Evolutionary conservation across 352 stramenopile species (phyloP), one percentile per base, ranked within the genome.

Genomic region (Phytophthora podocarpi): DNA sequence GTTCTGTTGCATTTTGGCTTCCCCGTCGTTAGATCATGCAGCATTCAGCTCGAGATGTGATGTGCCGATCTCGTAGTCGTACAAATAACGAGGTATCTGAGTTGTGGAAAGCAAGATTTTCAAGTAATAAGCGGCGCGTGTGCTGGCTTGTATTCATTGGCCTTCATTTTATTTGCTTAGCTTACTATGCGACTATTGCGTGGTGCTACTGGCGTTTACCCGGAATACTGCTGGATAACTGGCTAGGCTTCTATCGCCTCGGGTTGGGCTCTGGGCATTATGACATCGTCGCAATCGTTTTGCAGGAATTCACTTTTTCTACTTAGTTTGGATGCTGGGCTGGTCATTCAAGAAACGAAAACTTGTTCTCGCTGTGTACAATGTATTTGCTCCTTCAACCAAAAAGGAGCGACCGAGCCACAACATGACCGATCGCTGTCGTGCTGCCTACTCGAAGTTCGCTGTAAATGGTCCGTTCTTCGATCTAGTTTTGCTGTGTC

Each of bases 341-440:
- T 64, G 63, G 61, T 64, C 66, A 5, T 21, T 71, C 9, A 57
- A 70, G 45, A 67, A 67, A 15, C 26, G 35, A n/a, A 27, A 28
- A 15, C 16, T 64, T 3, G 36, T 64, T 1, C 45, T 64, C 26
- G 45, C 55, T 9, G 45, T 64, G 5, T 57, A 50, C n/a, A 30
- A 54, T 21, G 15, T 54, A 8, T 58, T 55, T 15, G 32, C 1
- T 12, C 20, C 10, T 24, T 39, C 30, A n/a, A 18, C 9, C 16
- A 1, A 8, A 28, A 26, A 47, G 12, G 9, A 30, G n/a, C 8
- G 18, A 16, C 3, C 12, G 2, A 1, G 15, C 10, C 11, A 6
- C n/a, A 15, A 31, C 21, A 5, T 47, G n/a, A n/a, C 8, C 3
- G 18, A 21, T 30, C 18, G 21, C 5, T 54, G 42, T n/a, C 13